Base-by-base conservation (phyloP, 1,139 yeast genomes). In the Schwanniomyces etchellsii region DNA sequence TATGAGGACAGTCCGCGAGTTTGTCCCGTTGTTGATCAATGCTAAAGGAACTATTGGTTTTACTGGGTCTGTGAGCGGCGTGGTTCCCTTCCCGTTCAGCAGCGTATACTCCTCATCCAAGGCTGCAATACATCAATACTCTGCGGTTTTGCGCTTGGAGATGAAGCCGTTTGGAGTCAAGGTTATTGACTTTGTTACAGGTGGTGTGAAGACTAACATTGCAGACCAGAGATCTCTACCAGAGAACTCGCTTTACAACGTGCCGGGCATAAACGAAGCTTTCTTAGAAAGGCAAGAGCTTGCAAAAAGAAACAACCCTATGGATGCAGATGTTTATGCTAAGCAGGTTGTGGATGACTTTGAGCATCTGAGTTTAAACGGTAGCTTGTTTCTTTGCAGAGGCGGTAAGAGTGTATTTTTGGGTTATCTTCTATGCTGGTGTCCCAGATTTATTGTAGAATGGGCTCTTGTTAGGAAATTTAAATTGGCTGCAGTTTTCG, bases 71-170 rank as follows among this genome's bases (percentile, higher is more conserved):
- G 57, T 80, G 4, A 74, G 84, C 12, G 93, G 84, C 2, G 38
- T 76, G 16, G 55, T 71, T 10, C 79, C 85, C 4, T 77, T 82
- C 57, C 94, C 93, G 11, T 82, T 78, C 53, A 75, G 81, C 1
- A 60, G 81, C 13, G 65, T 77, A 15, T 84, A 84, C 49, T 67
- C 78, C n/a, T 68, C 89, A 2, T 56, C 81, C 1, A 84, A 84
- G 48, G 86, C 93, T 2, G 93, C 93, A 1, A 72, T 84, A 32
- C 85, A 81, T 46, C 77, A 72, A 37, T 84, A 77, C 49, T 82
- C 84, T 1, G 65, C 72, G 30, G 67, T 70, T 2, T 60, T 83
- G 33, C 73, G 81, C 28, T 48, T 80, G 21, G 94, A 84, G 54
- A 50, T 84, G 65, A 73, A 71, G 46, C 85, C 89, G 2, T 81